Conservation (phyloP, 768 basidiomycete genomes). For the Boletus bicolor region DNA sequence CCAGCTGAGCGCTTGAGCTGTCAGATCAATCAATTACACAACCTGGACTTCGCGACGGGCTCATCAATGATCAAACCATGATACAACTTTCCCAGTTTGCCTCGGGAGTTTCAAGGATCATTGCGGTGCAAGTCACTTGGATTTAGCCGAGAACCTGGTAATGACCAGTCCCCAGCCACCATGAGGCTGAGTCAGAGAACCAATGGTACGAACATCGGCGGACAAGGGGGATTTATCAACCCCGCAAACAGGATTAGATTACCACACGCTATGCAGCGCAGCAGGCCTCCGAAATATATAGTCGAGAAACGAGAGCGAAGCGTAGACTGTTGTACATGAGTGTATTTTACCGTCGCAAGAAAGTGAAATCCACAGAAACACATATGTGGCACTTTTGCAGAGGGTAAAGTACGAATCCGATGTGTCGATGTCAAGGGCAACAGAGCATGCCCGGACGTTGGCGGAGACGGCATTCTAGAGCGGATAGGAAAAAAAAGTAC, state of each 20-base stretch:
- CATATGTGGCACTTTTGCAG: not conserved
- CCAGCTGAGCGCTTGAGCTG: no score
- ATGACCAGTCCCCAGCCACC: no score
- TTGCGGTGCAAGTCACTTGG: no score
- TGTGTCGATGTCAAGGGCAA: not conserved
- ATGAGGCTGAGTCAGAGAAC: no score
- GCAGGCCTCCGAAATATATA: not conserved
- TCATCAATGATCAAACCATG: no score
- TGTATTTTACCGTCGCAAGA: not conserved
- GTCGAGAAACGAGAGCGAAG: not conserved
- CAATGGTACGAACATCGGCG: not conserved
- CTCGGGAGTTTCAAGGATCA: no score
- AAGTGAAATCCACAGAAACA: not conserved
- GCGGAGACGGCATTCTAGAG: not conserved
- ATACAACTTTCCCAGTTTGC: no score
- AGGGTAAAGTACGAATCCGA: not conserved
- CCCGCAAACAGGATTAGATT: not conserved
- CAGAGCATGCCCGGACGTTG: not conserved
- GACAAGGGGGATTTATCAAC: not conserved
- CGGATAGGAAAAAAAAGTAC: not conserved
- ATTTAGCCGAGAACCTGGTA: no score
- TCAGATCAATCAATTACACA: no score
- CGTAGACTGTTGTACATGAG: constrained; percentile 5
- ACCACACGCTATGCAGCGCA: not conserved
- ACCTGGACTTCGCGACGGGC: no score